phyloP scores from a whole-genome alignment of 2,329 filamentous ascomycete genomes.

The Teratosphaeria epicoccoides region DNA sequence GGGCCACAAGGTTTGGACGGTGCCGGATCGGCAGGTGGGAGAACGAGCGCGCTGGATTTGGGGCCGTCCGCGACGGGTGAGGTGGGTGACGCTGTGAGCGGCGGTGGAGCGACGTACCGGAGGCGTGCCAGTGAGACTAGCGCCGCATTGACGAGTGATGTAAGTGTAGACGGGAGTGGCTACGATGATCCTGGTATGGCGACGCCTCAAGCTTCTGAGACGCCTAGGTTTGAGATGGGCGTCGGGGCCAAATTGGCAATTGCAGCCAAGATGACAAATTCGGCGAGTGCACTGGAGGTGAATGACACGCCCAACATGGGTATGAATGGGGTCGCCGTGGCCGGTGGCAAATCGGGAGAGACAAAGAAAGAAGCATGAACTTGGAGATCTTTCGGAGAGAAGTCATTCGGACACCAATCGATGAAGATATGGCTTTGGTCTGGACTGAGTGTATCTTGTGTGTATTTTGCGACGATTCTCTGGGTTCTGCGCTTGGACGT shows the following conservation, averaged over 20 bases:
- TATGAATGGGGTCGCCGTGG: neutral
- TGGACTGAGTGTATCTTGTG: too few species aligned
- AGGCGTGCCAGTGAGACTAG: neutral
- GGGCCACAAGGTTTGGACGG: constrained; percentile 16
- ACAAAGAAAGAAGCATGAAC: neutral
- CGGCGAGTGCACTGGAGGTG: neutral
- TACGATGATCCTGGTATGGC: neutral
- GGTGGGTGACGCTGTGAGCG: neutral
- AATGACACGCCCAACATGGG: neutral
- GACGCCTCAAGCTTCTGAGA: neutral
- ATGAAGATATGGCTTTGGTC: neutral
- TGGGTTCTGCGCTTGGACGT: neutral
- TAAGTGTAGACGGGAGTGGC: neutral
- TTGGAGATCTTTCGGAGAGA: too few species aligned
- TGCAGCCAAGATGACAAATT: neutral
- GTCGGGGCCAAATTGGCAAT: neutral
- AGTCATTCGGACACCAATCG: neutral
- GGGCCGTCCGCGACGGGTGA: constrained; percentile 16
- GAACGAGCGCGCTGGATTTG: constrained; percentile 21
- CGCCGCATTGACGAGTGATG: neutral
- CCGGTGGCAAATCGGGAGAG: neutral
- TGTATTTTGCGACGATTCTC: too few species aligned
- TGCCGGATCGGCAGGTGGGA: constrained; percentile 6
- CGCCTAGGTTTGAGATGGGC: constrained; percentile 4
- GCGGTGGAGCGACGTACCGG: neutral